Conservation (phyloP, 768 basidiomycete genomes). For the Tricholoma flavovirens region DNA sequence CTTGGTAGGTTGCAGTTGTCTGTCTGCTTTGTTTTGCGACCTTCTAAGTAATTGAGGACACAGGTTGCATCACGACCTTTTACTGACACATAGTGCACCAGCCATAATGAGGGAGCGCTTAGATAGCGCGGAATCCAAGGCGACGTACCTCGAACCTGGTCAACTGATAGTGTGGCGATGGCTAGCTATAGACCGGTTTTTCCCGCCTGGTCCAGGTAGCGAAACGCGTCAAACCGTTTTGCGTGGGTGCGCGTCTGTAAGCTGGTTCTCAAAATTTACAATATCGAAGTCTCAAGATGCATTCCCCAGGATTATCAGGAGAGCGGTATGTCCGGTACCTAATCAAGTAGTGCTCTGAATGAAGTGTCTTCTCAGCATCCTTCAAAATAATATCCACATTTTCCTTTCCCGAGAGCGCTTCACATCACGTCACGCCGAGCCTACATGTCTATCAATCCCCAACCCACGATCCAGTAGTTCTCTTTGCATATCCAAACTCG, state of each 20-base stretch:
- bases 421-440: conserved; percentile 27
- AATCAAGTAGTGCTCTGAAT: background rate
- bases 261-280: conserved; percentile 14
- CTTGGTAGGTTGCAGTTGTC: conserved; percentile 40
- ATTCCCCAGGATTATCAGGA: conserved; percentile 65
- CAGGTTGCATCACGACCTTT: conserved; percentile 55
- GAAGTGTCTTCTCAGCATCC: conserved; percentile 39
- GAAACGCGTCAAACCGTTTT: conserved; percentile 30
- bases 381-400: conserved; percentile 56
- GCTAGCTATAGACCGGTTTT: conserved; percentile 61
- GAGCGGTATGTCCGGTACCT: conserved; percentile 45
- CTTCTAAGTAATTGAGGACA: background rate
- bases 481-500: conserved; percentile 35
- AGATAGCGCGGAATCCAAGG: conserved; percentile 18
- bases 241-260: conserved; percentile 57
- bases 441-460: conserved; percentile 40
- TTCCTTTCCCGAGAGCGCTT: conserved; percentile 34
- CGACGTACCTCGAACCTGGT: conserved; percentile 37
- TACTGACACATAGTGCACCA: conserved; percentile 50
- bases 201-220: conserved; percentile 38
- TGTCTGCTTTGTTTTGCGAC: background rate
- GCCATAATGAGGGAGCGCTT: conserved; percentile 35
- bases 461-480: conserved; percentile 48
- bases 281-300: background rate
- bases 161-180: conserved; percentile 61